These are phyloP conservation scores for Paraglomus brasilianum DNA, from an alignment of 192 early-diverging fungal genomes.

Conservation along the genomic window DNA sequence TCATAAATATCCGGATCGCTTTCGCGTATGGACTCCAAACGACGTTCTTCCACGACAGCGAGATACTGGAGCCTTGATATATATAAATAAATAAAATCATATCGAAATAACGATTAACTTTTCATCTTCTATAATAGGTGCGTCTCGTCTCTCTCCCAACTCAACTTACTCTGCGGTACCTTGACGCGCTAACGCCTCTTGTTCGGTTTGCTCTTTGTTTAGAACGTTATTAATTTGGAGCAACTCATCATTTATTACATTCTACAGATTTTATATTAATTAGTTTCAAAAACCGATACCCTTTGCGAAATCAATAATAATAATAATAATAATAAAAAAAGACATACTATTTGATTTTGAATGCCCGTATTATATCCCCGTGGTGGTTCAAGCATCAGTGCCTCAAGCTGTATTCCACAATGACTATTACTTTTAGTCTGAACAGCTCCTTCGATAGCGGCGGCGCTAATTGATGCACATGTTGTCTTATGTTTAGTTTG, in stretches of 20 bases:
- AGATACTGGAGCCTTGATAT: conserved; percentile 55
- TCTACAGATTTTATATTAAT: conserved; percentile 12
- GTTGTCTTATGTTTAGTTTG: no score
- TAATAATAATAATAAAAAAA: background rate
- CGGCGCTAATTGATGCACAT: background rate
- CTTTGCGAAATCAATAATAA: no score
- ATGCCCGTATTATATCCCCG: conserved; percentile 33
- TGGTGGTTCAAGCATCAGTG: conserved; percentile 20
- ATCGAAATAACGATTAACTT: background rate
- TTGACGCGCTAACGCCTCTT: background rate
- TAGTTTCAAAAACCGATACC: background rate
- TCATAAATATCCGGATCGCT: conserved; percentile 51
- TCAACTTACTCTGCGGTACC: conserved; percentile 19
- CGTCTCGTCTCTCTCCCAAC: conserved; percentile 34
- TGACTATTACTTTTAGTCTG: no score
- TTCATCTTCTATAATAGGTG: background rate
- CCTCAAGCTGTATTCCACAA: no score
- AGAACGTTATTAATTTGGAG: conserved; percentile 9
- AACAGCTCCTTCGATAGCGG: no score
- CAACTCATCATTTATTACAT: conserved; percentile 30
- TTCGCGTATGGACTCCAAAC: conserved; percentile 52
- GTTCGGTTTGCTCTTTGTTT: conserved; percentile 5
- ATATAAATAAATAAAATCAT: no score
- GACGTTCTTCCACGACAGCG: conserved; percentile 53
- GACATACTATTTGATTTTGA: conserved; percentile 40